These are phyloP conservation scores for Brettanomyces anomalus DNA, from an alignment of 805 yeast genomes.

Conservation along the genomic window DNA sequence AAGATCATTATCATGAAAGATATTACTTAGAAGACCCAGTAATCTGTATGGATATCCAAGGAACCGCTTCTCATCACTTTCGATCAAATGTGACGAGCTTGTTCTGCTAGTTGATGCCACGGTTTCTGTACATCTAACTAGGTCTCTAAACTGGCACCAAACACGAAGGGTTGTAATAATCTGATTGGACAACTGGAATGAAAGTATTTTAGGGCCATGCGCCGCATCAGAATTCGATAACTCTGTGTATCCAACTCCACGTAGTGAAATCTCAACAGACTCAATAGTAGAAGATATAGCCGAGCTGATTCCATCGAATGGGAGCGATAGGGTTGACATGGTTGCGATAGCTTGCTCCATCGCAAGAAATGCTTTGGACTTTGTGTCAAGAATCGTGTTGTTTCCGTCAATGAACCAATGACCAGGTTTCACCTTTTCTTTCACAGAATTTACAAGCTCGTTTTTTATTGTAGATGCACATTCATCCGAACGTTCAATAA, in stretches of 20 bases:
- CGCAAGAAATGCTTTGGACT: conserved; percentile 16
- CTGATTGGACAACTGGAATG: conserved; percentile 51
- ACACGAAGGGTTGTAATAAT: conserved; percentile 48
- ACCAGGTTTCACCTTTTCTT: conserved; percentile 14
- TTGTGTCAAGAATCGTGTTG: conserved; percentile 8
- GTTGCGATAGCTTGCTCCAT: conserved; percentile 17
- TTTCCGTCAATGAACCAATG: conserved; percentile 22
- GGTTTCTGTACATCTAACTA: conserved; percentile 19
- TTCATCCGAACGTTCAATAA: background rate
- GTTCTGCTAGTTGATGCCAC: conserved; percentile 6
- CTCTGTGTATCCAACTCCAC: conserved; percentile 36
- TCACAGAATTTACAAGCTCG: conserved; percentile 16
- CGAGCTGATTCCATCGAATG: conserved; percentile 24
- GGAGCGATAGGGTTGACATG: conserved; percentile 17
- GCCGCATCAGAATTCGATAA: conserved; percentile 3
- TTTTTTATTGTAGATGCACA: conserved; percentile 6
- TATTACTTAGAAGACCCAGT: conserved; percentile 47
- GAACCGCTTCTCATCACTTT: conserved; percentile 9
- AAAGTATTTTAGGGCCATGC: conserved; percentile 31
- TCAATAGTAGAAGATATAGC: conserved; percentile 47
- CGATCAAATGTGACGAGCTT: background rate
- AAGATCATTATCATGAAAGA: conserved; percentile 29
- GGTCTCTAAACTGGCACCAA: conserved; percentile 28
- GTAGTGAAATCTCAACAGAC: conserved; percentile 53
- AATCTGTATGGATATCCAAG: conserved; percentile 22